Conservation (phyloP, 495 filamentous ascomycete genomes). For the Hypoxylon intermedium region DNA sequence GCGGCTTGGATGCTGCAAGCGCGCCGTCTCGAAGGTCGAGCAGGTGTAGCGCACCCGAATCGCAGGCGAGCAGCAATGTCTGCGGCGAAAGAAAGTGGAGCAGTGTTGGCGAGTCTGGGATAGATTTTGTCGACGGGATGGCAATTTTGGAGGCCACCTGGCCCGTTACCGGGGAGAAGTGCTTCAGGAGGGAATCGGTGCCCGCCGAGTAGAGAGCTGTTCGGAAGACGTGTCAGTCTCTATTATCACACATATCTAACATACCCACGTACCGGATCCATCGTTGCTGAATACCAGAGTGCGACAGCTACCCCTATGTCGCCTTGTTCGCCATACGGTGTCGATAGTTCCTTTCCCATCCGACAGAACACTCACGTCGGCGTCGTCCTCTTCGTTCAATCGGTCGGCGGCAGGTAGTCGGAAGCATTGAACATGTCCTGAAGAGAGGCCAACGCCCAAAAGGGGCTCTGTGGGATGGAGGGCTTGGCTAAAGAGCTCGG, state of each 20-base stretch:
- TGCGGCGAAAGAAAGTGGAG: conserved; percentile 83
- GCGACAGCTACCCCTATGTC: conserved; percentile 93
- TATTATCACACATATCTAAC: too few species aligned
- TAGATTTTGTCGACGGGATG: conserved; percentile 58
- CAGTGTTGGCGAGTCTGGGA: conserved; percentile 72
- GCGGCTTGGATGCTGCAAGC: conserved; percentile 63
- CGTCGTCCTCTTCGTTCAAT: conserved; percentile 53
- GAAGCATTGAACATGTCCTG: conserved; percentile 86
- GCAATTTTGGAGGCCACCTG: conserved; percentile 77
- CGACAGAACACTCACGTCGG: conserved; percentile 54
- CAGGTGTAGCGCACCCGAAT: conserved; percentile 86
- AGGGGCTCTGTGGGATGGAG: conserved; percentile 84
- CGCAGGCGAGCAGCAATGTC: conserved; percentile 87
- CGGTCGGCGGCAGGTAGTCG: conserved; percentile 69
- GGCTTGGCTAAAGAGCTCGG: conserved; percentile 89
- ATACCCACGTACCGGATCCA: conserved; percentile 71
- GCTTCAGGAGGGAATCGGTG: conserved; percentile 88
- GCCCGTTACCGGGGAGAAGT: conserved; percentile 80
- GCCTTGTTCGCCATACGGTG: conserved; percentile 82
- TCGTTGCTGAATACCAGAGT: conserved; percentile 77
- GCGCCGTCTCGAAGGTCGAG: conserved; percentile 83
- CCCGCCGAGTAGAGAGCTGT: conserved; percentile 83
- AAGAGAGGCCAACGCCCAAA: conserved; percentile 81
- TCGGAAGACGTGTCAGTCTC: too few species aligned
- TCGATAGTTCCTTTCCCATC: conserved; percentile 79